phyloP scores from a whole-genome alignment of 192 early-diverging fungal genomes.

The Phlyctochytrium arcticum region DNA sequence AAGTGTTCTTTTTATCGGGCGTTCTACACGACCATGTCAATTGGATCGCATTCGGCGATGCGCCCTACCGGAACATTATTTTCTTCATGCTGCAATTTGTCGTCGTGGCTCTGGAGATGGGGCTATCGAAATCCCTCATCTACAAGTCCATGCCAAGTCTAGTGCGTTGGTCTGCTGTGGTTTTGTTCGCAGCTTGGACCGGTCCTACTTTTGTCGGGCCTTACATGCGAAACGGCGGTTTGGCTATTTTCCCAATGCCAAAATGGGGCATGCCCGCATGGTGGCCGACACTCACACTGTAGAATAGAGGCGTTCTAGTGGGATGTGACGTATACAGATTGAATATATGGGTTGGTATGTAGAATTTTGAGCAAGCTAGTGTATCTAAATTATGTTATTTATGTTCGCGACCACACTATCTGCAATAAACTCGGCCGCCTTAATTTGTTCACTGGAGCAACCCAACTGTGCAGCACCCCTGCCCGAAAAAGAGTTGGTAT shows the following conservation, averaged over 20 bases:
- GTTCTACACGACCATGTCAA: slow-evolving; percentile 17
- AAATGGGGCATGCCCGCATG: not conserved
- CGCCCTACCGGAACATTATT: not conserved
- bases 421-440: not conserved
- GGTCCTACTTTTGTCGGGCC: slow-evolving; percentile 9
- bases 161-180: not conserved
- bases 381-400: not conserved
- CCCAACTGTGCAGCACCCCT: not conserved
- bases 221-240: not conserved
- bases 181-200: not conserved
- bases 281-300: not conserved
- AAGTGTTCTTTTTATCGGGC: slow-evolving; percentile 9
- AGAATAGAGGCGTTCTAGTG: too few species aligned
- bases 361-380: not conserved
- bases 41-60: not conserved
- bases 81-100: slow-evolving; percentile 14
- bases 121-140: not conserved
- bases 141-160: not conserved
- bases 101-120: not conserved
- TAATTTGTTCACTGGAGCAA: not conserved
- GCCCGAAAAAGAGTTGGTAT: too few species aligned
- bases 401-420: not conserved
- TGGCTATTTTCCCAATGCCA: not conserved
- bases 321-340: not conserved
- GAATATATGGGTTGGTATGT: not conserved